Percentiles rank a stretch among this genome's conserved stretches.
phyloP scores from a whole-genome alignment of 176 grass and related monocot species.

The Melocanna baccifera region DNA sequence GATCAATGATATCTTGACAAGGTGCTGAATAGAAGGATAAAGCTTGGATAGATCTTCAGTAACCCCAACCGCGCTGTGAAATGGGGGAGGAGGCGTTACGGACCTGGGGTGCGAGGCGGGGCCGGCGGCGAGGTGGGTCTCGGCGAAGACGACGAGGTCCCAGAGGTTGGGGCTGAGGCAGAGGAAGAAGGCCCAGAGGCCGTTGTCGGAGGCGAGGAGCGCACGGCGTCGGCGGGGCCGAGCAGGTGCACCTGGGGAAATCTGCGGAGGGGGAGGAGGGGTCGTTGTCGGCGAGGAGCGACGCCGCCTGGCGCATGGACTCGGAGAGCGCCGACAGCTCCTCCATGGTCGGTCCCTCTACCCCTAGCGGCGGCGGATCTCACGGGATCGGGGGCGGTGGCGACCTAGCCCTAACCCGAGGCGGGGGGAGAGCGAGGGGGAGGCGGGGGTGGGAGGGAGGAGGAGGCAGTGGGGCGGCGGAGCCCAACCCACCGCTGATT shows the following conservation, averaged over 20 bases:
- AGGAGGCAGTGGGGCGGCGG: no score
- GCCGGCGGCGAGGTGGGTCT: slow-evolving; percentile 64
- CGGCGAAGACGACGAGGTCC: slow-evolving; percentile 78
- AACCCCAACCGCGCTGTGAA: slow-evolving; percentile 23
- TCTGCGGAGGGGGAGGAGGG: no score
- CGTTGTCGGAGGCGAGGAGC: slow-evolving; percentile 67
- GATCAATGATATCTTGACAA: slow-evolving; percentile 87
- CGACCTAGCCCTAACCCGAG: no score
- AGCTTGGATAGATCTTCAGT: slow-evolving; percentile 82
- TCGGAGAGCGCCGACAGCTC: no score
- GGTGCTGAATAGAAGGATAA: slow-evolving; percentile 72
- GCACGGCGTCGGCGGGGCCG: slow-evolving; percentile 58
- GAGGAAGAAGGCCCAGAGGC: slow-evolving; percentile 76
- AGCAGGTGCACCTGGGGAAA: slow-evolving; percentile 72
- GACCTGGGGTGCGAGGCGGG: slow-evolving; percentile 35
- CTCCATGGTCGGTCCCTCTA: no score
- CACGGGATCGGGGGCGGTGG: no score
- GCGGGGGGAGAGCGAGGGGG: no score
- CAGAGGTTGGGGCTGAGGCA: slow-evolving; percentile 60
- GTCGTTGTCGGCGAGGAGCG: no score
- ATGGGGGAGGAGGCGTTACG: neutral
- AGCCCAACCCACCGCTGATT: no score
- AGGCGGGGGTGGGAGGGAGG: no score
- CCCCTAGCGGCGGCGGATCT: no score
- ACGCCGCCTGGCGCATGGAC: no score